A percentile compares a stretch with the other conserved stretches of the same genome.
Conservation (phyloP, 1,139 yeast genomes). For the Geotrichum carabidarum region DNA sequence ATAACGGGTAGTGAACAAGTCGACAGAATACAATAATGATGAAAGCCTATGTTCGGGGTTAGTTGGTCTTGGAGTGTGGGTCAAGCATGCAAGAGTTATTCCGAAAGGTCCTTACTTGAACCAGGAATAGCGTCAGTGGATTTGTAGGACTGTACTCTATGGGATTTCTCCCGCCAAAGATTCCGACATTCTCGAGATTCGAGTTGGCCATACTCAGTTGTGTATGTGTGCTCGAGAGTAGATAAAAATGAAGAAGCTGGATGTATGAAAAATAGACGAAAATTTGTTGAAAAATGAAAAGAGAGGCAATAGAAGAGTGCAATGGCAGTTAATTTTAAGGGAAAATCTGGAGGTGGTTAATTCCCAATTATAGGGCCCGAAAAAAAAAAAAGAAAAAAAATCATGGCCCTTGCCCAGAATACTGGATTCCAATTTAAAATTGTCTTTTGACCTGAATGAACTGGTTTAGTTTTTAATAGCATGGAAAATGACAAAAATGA, state of each 20-base stretch:
- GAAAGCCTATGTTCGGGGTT: constrained; percentile 22
- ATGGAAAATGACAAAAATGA: too few species aligned
- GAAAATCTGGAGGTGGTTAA: background rate
- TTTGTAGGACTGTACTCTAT: constrained; percentile 50
- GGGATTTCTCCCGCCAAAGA: constrained; percentile 67
- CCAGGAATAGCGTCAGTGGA: constrained; percentile 58
- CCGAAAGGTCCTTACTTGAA: constrained; percentile 44
- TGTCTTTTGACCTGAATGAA: too few species aligned
- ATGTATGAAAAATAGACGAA: too few species aligned
- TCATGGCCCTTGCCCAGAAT: background rate
- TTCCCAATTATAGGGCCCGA: background rate
- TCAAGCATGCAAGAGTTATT: background rate
- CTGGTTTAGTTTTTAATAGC: too few species aligned
- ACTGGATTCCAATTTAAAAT: background rate
- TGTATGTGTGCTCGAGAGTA: background rate
- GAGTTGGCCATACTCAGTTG: constrained; percentile 17
- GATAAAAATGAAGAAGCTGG: background rate
- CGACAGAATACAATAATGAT: constrained; percentile 53
- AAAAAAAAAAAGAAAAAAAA: constrained; percentile 1
- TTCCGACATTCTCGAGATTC: constrained; percentile 27
- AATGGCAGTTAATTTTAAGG: constrained; percentile 8
- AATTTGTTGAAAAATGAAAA: background rate
- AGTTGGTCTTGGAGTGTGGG: background rate
- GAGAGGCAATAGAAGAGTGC: background rate
- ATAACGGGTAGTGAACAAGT: constrained; percentile 53